phyloP scores from a whole-genome alignment of 441 rosid species.

The Croton laevigatus region DNA sequence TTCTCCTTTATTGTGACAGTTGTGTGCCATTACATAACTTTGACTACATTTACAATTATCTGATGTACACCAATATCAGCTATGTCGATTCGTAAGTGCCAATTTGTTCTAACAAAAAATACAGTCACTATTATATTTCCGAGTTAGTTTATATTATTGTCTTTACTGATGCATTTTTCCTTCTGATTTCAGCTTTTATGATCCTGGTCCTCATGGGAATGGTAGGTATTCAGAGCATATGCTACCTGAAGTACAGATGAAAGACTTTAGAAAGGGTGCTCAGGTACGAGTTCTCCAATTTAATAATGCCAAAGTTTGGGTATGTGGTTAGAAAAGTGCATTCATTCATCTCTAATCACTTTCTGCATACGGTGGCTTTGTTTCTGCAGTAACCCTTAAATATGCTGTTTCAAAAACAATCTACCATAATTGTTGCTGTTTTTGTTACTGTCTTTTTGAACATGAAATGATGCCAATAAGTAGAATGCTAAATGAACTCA shows the following conservation, averaged over 20 bases:
- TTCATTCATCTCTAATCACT: neutral
- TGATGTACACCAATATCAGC: conserved; percentile 77
- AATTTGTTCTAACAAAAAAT: neutral
- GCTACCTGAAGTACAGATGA: conserved; percentile 85
- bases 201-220: conserved; percentile 94
- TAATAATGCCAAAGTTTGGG: neutral
- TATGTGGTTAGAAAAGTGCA: neutral
- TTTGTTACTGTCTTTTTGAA: neutral
- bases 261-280: conserved; percentile 97
- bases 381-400: neutral
- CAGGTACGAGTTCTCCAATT: conserved; percentile 49
- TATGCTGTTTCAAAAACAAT: neutral
- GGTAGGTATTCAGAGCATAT: conserved; percentile 94
- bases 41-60: conserved; percentile 78
- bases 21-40: conserved; percentile 86
- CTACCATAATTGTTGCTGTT: neutral
- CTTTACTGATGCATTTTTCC: conserved; percentile 19
- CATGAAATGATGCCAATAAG: neutral
- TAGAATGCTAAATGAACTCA: neutral
- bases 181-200: conserved; percentile 66
- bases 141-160: conserved; percentile 11
- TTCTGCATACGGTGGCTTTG: neutral
- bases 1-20: conserved; percentile 43
- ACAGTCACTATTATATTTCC: neutral
- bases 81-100: conserved; percentile 73